Conservation (phyloP, 1,284 basidiomycete genomes). For the Singerocomus inundabilis region DNA sequence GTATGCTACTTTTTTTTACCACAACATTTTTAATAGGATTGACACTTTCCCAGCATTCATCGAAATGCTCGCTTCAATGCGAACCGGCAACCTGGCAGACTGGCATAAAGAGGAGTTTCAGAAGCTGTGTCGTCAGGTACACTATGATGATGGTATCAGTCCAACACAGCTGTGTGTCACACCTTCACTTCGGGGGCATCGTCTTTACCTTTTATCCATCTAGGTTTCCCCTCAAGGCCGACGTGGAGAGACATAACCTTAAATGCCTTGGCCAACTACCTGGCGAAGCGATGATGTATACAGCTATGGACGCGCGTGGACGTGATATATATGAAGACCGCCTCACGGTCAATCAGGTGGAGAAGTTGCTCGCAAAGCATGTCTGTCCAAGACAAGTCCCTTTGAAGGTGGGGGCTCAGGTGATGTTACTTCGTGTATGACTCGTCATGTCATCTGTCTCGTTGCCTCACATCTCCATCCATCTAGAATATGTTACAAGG, state of each 20-base stretch:
- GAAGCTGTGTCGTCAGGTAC: constrained; percentile 43
- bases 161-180: constrained; percentile 58
- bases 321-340: constrained; percentile 20
- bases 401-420: constrained; percentile 45
- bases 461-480: neutral
- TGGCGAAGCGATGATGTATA: constrained; percentile 16
- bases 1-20: constrained; percentile 26
- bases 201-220: neutral
- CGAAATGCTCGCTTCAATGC: constrained; percentile 73
- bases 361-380: constrained; percentile 30
- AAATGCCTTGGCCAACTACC: constrained; percentile 17
- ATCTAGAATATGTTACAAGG: constrained; percentile 49
- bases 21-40: neutral
- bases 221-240: constrained; percentile 27
- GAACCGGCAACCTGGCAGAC: constrained; percentile 49
- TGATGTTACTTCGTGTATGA: constrained; percentile 73
- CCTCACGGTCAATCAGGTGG: constrained; percentile 19
- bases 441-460: neutral
- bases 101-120: constrained; percentile 41
- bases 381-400: constrained; percentile 33
- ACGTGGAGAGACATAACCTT: constrained; percentile 28
- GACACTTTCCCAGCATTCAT: constrained; percentile 49
- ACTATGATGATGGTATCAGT: constrained; percentile 52
- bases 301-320: constrained; percentile 32
- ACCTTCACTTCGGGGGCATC: neutral